phyloP scores from a whole-genome alignment of 2,329 filamentous ascomycete species.

The Fusarium albosuccineum region DNA sequence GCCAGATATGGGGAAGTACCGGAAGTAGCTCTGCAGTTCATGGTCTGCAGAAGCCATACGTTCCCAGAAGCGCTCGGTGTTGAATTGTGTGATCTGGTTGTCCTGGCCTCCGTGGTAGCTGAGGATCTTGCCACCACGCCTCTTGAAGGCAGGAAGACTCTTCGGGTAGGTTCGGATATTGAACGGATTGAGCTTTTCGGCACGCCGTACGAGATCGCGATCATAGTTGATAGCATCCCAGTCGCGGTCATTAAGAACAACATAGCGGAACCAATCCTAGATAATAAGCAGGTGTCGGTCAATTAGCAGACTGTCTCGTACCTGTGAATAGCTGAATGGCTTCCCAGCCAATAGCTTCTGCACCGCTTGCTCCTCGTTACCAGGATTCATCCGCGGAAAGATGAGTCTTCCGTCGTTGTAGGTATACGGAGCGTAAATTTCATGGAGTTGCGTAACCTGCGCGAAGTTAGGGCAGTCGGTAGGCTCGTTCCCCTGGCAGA shows the following conservation, averaged over 20 bases:
- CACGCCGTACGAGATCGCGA: background rate
- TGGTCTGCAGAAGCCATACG: conserved; percentile 40
- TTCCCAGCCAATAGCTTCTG: conserved; percentile 20
- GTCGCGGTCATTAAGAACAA: conserved; percentile 8
- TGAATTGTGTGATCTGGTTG: conserved; percentile 35
- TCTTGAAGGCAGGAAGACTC: conserved; percentile 19
- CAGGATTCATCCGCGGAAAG: conserved; percentile 31
- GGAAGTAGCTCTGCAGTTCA: conserved; percentile 62
- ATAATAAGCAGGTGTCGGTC: no score
- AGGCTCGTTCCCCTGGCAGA: background rate
- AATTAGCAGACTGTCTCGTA: no score
- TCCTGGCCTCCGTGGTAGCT: conserved; percentile 32
- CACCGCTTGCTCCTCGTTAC: conserved; percentile 19
- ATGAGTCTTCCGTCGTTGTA: conserved; percentile 24
- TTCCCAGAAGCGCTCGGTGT: conserved; percentile 42
- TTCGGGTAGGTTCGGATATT: conserved; percentile 20
- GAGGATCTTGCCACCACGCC: conserved; percentile 21
- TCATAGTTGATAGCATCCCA: conserved; percentile 27
- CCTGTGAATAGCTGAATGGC: conserved; percentile 24
- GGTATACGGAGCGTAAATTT: conserved; percentile 23
- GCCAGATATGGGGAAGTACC: conserved; percentile 66
- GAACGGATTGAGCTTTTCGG: conserved; percentile 21
- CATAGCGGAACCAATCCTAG: conserved; percentile 31
- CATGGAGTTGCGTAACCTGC: conserved; percentile 3
- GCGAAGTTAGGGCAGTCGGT: background rate